Base-by-base conservation (phyloP, 345 rosid species). In the Arabis hirsuta region DNA sequence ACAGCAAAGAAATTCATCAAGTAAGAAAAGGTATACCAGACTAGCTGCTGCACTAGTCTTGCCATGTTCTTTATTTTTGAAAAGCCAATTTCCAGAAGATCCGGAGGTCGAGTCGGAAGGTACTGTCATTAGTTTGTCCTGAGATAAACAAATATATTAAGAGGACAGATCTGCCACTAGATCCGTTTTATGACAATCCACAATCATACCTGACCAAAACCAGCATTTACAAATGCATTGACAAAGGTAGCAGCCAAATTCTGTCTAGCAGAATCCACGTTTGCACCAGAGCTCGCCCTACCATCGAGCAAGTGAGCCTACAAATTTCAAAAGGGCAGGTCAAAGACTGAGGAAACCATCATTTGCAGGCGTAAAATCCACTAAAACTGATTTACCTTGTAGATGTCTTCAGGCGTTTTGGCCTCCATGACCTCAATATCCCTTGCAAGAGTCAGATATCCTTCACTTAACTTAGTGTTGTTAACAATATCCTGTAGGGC, bases 381-480 rank as follows among this genome's bases (percentile, higher is more conserved):
- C 2, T 55, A 47, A 69, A 46, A 64, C 12, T 50, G 51, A 51
- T 55, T 9, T 71, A 96, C 99, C 97, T 96, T 96, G 69, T 92
- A 96, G 71, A 96, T 87, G 56, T 96, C 96, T 80, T 96, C 98
- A 65, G 96, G 99, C 42, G 96, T 88, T 78, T 92, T 96, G 58
- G 98, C 87, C 82, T 96, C 99, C 98, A 96, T 88, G 75, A 96
- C 99, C 84, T 96, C 98, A 26, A 96, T 87, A 84, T 96, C 99
- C 64, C 95, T 95, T 72, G 98, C 97, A 80, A 96, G 98, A n/a
- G 96, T 82, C 45, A 96, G 86, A 82, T 90, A 96, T 65, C 98
- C 94, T 81, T 92, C 99, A 74, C 95, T 88, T 64, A 96, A 74
- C 80, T 83, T 88, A 41, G 72, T 38, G 76, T 90, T 96, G 78